These are phyloP conservation scores for Marasmius sp. DNA, from an alignment of 1,284 basidiomycete species.

Conservation along the genomic window DNA sequence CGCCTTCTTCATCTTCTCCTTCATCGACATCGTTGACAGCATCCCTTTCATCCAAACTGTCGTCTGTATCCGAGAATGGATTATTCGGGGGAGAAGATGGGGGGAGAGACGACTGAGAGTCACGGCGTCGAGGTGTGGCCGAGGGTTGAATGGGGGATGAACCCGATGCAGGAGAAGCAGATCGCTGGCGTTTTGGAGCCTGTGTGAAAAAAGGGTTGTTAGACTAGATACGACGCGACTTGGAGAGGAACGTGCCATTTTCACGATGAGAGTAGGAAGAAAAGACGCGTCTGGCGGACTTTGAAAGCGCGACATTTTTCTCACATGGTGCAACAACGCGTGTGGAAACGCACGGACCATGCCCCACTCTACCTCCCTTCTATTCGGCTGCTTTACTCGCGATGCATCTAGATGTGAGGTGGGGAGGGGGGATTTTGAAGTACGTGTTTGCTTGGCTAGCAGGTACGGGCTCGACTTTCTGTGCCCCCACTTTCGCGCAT, in stretches of 20 bases:
- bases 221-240: constrained; percentile 31
- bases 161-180: constrained; percentile 49
- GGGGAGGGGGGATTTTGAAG: no score
- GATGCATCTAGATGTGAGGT: no score
- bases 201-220: constrained; percentile 21
- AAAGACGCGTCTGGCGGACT: constrained; percentile 25
- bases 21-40: constrained; percentile 48
- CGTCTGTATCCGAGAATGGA: constrained; percentile 87
- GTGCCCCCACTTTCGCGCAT: no score
- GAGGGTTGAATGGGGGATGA: constrained; percentile 54
- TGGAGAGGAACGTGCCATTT: constrained; percentile 6
- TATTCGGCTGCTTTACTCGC: no score
- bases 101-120: constrained; percentile 71
- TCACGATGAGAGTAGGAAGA: not conserved
- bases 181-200: constrained; percentile 63
- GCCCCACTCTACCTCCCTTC: no score
- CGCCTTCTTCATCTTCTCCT: constrained; percentile 81
- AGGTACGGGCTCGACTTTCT: no score
- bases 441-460: no score
- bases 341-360: not conserved
- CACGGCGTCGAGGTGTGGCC: constrained; percentile 43
- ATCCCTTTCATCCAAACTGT: constrained; percentile 76
- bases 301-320: constrained; percentile 18
- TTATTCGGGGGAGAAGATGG: constrained; percentile 77
- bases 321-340: not conserved